These are phyloP conservation scores for Solanum gracilifrons DNA, from an alignment of 257 asterid genomes.

Conservation along the genomic window DNA sequence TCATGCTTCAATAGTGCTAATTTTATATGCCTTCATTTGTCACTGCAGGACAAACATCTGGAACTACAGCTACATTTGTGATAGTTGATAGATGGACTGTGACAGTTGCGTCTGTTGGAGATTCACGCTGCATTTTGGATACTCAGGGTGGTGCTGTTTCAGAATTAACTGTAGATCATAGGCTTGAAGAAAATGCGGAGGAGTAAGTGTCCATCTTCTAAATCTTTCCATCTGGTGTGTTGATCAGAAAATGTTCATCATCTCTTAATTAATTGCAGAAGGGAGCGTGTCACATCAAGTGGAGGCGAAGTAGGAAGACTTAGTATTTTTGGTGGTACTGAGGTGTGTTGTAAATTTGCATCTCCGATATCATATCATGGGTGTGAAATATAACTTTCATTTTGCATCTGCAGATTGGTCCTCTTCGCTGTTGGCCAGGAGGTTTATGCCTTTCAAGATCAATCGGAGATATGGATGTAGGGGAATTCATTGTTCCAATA, in stretches of 20 bases:
- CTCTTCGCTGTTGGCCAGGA: constrained; percentile 85
- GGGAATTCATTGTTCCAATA: constrained; percentile 68
- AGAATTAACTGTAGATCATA: constrained; percentile 74
- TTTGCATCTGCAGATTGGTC: constrained; percentile 38
- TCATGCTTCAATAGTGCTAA: background rate
- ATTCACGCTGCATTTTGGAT: constrained; percentile 82
- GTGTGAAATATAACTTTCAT: background rate
- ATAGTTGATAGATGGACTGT: constrained; percentile 84
- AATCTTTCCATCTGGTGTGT: background rate
- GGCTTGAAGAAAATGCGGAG: constrained; percentile 80
- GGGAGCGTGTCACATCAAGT: constrained; percentile 81
- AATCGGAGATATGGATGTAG: constrained; percentile 76
- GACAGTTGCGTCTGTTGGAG: constrained; percentile 89
- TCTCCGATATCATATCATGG: background rate
- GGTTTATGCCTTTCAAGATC: constrained; percentile 80
- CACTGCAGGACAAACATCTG: constrained; percentile 68
- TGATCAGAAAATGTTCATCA: background rate
- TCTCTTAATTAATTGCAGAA: constrained; percentile 25
- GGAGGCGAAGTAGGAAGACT: constrained; percentile 91
- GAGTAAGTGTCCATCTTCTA: constrained; percentile 34
- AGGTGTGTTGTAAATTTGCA: constrained; percentile 28
- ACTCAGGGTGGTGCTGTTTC: constrained; percentile 57
- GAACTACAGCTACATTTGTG: constrained; percentile 85
- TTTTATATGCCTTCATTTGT: background rate
- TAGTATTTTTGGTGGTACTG: constrained; percentile 54